Conservation (phyloP, 257 asterid genomes). For the Solanum sitiens region DNA sequence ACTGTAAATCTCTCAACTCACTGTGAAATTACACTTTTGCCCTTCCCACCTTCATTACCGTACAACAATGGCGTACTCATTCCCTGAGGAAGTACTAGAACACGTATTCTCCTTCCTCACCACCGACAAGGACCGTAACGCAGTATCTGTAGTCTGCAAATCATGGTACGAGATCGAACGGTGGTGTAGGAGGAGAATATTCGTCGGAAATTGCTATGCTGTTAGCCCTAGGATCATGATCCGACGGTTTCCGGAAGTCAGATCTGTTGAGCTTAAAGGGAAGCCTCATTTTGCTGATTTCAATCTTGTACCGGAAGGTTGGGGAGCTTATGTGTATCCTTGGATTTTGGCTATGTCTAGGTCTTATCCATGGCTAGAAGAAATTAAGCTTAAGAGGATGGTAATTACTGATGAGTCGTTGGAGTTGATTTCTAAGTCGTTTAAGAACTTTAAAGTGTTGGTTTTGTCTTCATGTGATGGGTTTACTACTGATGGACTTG, state of each 20-base stretch:
- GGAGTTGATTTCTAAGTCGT: constrained; percentile 72
- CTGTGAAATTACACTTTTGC: constrained; percentile 9
- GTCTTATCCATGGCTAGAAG: constrained; percentile 77
- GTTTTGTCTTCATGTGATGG: constrained; percentile 78
- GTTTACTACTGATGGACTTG: constrained; percentile 79
- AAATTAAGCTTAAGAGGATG: constrained; percentile 82
- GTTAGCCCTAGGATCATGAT: constrained; percentile 59
- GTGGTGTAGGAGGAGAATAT: constrained; percentile 69
- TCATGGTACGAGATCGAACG: constrained; percentile 94
- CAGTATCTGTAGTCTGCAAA: constrained; percentile 77
- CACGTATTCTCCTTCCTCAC: constrained; percentile 62
- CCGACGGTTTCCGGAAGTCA: constrained; percentile 72
- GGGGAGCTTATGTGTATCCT: constrained; percentile 74
- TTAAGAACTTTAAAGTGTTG: constrained; percentile 67
- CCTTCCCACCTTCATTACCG: constrained; percentile 1
- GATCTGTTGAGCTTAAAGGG: constrained; percentile 71
- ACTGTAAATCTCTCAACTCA: not conserved
- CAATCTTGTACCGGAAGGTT: constrained; percentile 81
- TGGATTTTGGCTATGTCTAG: constrained; percentile 65
- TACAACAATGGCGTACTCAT: constrained; percentile 51
- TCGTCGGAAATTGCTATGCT: constrained; percentile 82
- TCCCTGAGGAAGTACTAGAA: constrained; percentile 86
- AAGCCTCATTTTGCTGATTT: constrained; percentile 96
- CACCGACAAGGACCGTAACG: constrained; percentile 65
- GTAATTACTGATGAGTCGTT: constrained; percentile 69